Base-by-base conservation (phyloP, 176 grass and related monocot genomes). In the Tillandsia leiboldiana region DNA sequence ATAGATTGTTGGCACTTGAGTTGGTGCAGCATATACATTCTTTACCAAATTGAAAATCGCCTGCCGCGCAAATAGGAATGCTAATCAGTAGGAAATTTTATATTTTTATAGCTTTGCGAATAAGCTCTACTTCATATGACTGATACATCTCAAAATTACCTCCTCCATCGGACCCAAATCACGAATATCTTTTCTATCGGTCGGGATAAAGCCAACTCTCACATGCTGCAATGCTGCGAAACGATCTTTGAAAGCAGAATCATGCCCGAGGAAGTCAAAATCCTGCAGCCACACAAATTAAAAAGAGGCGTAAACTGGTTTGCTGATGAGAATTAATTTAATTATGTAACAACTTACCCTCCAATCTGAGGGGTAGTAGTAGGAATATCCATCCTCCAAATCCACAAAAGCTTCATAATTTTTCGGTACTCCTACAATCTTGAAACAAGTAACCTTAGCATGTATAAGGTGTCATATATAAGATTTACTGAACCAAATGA, bases 101-200 rank as follows among this genome's bases (percentile, higher is more conserved):
- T 42, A 0, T 42, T 42, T 42, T 42, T 42, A 42, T 42, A 42
- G 3, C 33, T 42, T 8, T 42, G 7, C 4, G 33, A 42, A 42
- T 42, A 42, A 42, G 4, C 33, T 42, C 33, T 42, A 42, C 33
- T 42, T 42, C 22, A 61, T 61, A 15, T 61, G 22, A 61, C 1
- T 61, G 56, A 61, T 23, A 3, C 0, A 27, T 51, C 3, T 18
- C 26, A 80, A 77, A 1, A 26, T 52, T 65, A 85, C 93, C 86
- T 97, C 93, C 47, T 92, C 89, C 93, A 92, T 97, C 10, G 83
- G 79, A 75, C 93, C 89, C n/a, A 97, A 74, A 61, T 97, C 93
- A 53, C 74, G 93, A 3, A 90, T 56, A 69, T 92, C 93, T 10
- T 79, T 97, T 82, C 92, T 97, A 5, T 70, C 80, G 1, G 93